Evolutionary conservation across 306 rosid species (phyloP), one percentile per base, ranked within the genome.

Genomic region (Fragaria nilgerrensis): DNA sequence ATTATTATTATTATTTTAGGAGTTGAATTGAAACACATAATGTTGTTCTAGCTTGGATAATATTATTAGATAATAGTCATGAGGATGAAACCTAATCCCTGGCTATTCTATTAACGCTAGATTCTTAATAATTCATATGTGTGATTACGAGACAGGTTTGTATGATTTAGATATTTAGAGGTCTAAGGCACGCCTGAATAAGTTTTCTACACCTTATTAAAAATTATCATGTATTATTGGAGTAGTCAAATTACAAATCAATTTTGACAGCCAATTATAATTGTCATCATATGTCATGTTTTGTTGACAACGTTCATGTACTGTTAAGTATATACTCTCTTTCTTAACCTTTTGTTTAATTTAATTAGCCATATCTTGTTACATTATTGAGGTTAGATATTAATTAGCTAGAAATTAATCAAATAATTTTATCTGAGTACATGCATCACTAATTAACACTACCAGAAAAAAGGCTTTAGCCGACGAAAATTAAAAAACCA

Each of bases 141-240:
- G 69, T 37, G 52, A 56, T 75, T 15, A 14, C 52, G 65, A n/a
- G 16, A n/a, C 63, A 48, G 45, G 23, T 47, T 19, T 3, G 23
- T 43, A 68, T 16, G 19, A 14, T 48, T 62, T 13, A 61, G n/a
- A 32, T 32, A 32, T 32, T 3, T 32, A 32, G 70, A 74, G 69
- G 56, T 74, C 70, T 17, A 59, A 5, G 43, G 78, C 78, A 44
- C 59, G 78, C 78, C 78, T 25, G 70, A 65, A 36, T 65, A 8
- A 61, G 61, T 63, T 11, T 17, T 55, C 9, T 58, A 56, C 9
- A 32, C 16, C 32, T 32, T 32, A 32, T 32, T 37, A 37, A 49
- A 16, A 48, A 41, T 17, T 70, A 41, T 29, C 37, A 2, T n/a
- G 65, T 22, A 73, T 73, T 22, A 55, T n/a, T 58, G 22, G 23